Evolutionary conservation across 768 basidiomycete genomes (phyloP).

Genomic region (Kwoniella europaea): DNA sequence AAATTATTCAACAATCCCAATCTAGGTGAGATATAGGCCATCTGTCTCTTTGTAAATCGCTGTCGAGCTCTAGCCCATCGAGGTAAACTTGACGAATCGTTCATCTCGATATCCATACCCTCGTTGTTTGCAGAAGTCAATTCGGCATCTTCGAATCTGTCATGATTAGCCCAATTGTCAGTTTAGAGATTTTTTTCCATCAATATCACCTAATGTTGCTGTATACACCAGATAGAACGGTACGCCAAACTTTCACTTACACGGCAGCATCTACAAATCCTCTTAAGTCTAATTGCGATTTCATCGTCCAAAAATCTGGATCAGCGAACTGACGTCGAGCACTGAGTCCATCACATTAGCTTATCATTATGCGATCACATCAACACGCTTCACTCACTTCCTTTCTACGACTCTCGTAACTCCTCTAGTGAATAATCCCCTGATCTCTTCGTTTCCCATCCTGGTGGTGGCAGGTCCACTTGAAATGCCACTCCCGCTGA

Average conservation of each 20-base stretch:
- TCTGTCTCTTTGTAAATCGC: slow-evolving; percentile 68
- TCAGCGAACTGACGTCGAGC: slow-evolving; percentile 84
- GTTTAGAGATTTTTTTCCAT: not conserved
- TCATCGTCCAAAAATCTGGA: slow-evolving; percentile 79
- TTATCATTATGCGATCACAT: not conserved
- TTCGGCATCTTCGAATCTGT: slow-evolving; percentile 38
- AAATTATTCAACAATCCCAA: slow-evolving; percentile 92
- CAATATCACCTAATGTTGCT: too few species aligned
- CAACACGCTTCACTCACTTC: slow-evolving; percentile 67
- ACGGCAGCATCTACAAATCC: slow-evolving; percentile 80
- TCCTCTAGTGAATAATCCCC: slow-evolving; percentile 77
- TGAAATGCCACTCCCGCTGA: slow-evolving; percentile 52
- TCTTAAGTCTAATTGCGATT: slow-evolving; percentile 65
- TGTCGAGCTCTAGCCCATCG: slow-evolving; percentile 49
- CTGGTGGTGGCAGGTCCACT: not conserved
- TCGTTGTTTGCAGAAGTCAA: slow-evolving; percentile 33
- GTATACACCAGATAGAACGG: not conserved
- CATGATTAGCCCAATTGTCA: not conserved
- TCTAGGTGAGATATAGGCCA: slow-evolving; percentile 78
- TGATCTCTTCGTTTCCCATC: slow-evolving; percentile 68
- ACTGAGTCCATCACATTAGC: slow-evolving; percentile 59
- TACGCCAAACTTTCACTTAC: slow-evolving; percentile 15
- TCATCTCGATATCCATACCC: slow-evolving; percentile 22
- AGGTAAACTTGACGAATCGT: slow-evolving; percentile 23
- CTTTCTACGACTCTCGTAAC: slow-evolving; percentile 80